phyloP scores from a whole-genome alignment of 108 stramenopile species.

The Tribonema minus region DNA sequence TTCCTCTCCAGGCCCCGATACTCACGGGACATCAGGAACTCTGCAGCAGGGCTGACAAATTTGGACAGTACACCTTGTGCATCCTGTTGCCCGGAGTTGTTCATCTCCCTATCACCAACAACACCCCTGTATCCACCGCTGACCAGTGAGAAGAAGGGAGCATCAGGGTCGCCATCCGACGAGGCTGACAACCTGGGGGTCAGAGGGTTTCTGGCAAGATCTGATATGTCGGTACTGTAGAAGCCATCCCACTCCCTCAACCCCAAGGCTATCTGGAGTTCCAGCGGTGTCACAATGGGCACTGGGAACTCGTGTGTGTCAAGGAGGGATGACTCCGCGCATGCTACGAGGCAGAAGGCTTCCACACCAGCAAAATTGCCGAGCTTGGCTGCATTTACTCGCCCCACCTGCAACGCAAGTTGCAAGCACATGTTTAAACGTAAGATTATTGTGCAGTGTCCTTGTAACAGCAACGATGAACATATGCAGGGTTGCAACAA shows the following conservation, averaged over 20 bases:
- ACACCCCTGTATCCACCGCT: slow-evolving; percentile 33
- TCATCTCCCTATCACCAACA: not conserved
- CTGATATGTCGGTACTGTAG: slow-evolving; percentile 69
- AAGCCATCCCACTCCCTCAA: slow-evolving; percentile 75
- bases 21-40: slow-evolving; percentile 27
- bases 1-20: slow-evolving; percentile 26
- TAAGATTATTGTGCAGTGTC: no score
- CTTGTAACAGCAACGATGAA: no score
- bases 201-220: slow-evolving; percentile 21
- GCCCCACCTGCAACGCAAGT: no score
- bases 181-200: not conserved
- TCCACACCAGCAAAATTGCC: slow-evolving; percentile 92
- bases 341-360: slow-evolving; percentile 83
- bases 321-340: slow-evolving; percentile 73
- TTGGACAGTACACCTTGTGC: slow-evolving; percentile 15
- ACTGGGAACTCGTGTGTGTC: slow-evolving; percentile 60
- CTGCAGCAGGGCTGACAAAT: slow-evolving; percentile 42
- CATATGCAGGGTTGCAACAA: no score
- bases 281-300: slow-evolving; percentile 73
- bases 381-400: slow-evolving; percentile 82
- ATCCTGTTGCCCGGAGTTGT: not conserved
- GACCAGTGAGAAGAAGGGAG: slow-evolving; percentile 42
- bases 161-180: slow-evolving; percentile 8
- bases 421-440: no score
- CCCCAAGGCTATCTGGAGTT: slow-evolving; percentile 83